Conservation (phyloP, 2,329 filamentous ascomycete genomes). For the Penicillium sp. region DNA sequence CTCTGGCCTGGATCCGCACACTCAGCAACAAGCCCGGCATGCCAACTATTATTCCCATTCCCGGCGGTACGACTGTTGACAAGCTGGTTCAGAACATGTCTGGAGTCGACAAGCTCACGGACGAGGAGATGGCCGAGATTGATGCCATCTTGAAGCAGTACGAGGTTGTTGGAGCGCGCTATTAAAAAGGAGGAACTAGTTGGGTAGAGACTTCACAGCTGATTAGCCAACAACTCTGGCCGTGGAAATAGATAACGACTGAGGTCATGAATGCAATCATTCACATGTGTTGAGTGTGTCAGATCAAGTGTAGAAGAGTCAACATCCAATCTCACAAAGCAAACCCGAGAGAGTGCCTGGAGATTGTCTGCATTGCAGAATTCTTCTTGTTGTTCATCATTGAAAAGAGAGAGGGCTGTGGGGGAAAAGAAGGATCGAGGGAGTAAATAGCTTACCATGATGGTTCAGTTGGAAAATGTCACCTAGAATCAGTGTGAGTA, state of each 20-base stretch:
- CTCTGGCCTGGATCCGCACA: conserved; percentile 53
- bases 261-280: not conserved
- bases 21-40: conserved; percentile 48
- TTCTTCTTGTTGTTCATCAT: conserved; percentile 49
- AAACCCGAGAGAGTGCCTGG: conserved; percentile 29
- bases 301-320: conserved; percentile 54
- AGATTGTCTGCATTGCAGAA: conserved; percentile 54
- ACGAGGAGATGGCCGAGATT: conserved; percentile 53
- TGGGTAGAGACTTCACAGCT: conserved; percentile 6
- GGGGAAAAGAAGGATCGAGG: conserved; percentile 15
- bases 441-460: conserved; percentile 11
- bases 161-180: conserved; percentile 40
- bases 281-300: conserved; percentile 27
- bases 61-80: conserved; percentile 41
- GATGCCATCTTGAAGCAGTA: conserved; percentile 55
- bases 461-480: not conserved
- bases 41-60: conserved; percentile 47
- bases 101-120: conserved; percentile 35
- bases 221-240: conserved; percentile 21
- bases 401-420: conserved; percentile 1
- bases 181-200: conserved; percentile 20
- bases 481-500: not conserved
- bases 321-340: conserved; percentile 48
- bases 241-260: conserved; percentile 9
- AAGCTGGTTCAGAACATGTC: conserved; percentile 42